Evolutionary conservation across 805 yeast genomes (phyloP).

Genomic region (Barnettozyma pratensis): DNA sequence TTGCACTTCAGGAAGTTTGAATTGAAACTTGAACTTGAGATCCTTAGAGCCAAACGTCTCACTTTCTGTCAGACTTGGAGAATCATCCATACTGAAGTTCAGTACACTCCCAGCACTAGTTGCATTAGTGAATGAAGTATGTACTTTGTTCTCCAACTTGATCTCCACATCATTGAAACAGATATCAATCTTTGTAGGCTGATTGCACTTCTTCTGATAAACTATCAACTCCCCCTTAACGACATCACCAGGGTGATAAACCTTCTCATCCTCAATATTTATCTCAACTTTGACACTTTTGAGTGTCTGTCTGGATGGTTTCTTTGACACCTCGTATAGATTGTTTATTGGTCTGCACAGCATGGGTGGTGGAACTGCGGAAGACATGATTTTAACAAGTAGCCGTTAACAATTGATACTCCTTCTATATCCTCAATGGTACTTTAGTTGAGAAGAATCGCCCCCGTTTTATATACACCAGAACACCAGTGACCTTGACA

Average conservation of each 20-base stretch:
- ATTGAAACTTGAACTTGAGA: conserved; percentile 8
- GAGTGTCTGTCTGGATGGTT: conserved; percentile 16
- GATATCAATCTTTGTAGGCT: conserved; percentile 8
- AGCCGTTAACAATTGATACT: background rate
- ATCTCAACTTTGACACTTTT: conserved; percentile 15
- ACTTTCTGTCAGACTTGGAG: conserved; percentile 5
- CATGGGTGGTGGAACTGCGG: background rate
- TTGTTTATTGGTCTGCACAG: background rate
- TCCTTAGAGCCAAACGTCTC: background rate
- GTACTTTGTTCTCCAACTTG: conserved; percentile 13
- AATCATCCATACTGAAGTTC: conserved; percentile 18
- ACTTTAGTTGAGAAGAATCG: too few relatives aligned
- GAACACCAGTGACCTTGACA: too few relatives aligned
- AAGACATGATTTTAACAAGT: background rate
- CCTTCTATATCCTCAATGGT: too few relatives aligned
- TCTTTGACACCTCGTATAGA: conserved; percentile 4
- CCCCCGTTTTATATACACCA: too few relatives aligned
- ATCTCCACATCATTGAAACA: conserved; percentile 20
- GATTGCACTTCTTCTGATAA: conserved; percentile 5
- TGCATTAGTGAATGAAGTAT: background rate
- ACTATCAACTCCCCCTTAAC: conserved; percentile 13
- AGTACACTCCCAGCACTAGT: conserved; percentile 1
- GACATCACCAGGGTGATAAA: conserved; percentile 16
- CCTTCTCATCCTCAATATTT: conserved; percentile 4
- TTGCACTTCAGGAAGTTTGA: conserved; percentile 14